Base-by-base conservation (phyloP, 805 yeast species). In the Cyberlindnera petersonii region DNA sequence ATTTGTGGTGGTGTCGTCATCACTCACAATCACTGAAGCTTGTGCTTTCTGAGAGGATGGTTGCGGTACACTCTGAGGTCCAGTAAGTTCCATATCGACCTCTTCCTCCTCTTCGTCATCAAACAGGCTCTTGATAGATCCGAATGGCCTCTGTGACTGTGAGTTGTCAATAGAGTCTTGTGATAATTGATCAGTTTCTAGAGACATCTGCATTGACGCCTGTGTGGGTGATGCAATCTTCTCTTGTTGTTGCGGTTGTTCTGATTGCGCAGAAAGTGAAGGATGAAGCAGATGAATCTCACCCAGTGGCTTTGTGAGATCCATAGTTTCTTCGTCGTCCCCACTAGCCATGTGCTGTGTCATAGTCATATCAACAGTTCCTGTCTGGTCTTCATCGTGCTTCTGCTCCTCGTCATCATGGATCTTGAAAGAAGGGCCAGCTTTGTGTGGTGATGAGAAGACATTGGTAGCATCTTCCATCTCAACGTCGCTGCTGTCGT, bases 401-500 rank as follows among this genome's bases (percentile, higher is more conserved):
- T 38, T 31, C 8, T n/a, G n/a, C n/a, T 46, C 46, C n/a, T 43
- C 47, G 26, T 49, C 59, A 24, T 49, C 44, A 24, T 47, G 49
- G n/a, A 53, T 53, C 15, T 39, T 11, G 21, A 53, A 53, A 2
- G 38, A 33, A 18, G 42, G 39, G 1, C 33, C 39, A 3, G 33
- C 26, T 20, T 39, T 47, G 4, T 34, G 32, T 13, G 53, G 58
- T 1, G 58, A 53, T 2, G 55, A 53, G 29, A 46, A 42, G 13
- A 49, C 49, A 36, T 47, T 44, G 14, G 43, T 50, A 15, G 38
- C 56, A 35, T 52, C 56, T 23, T 50, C 56, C 55, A 52, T 49
- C 34, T 55, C 58, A 20, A 46, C 48, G 37, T 55, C 59, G 32
- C 56, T 52, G 35, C 56, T 53, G 31, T 52, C 58, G 35, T 50